These are phyloP conservation scores for Aspergillus unguis DNA, from an alignment of 2,329 filamentous ascomycete species.

Conservation along the genomic window DNA sequence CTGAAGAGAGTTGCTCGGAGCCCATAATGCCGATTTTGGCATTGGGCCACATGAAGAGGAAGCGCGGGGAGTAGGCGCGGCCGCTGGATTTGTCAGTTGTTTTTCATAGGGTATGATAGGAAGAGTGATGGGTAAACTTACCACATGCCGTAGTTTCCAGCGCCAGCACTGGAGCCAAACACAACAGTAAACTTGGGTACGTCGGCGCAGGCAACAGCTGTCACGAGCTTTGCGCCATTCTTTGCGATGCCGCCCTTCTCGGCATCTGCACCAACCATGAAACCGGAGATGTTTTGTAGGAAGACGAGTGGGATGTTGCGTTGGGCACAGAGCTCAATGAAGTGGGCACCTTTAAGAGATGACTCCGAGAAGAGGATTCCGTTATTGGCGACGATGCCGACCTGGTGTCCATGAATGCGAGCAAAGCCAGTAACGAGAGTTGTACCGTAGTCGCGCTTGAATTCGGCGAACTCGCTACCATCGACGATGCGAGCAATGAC, in stretches of 20 bases:
- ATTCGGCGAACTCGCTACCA: constrained; percentile 84
- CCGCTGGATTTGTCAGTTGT: constrained; percentile 52
- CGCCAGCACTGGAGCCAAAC: constrained; percentile 87
- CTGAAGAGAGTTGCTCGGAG: constrained; percentile 80
- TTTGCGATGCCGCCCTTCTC: constrained; percentile 96
- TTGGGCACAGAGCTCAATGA: constrained; percentile 90
- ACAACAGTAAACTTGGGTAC: constrained; percentile 98
- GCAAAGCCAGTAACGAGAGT: constrained; percentile 92
- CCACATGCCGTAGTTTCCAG: constrained; percentile 98
- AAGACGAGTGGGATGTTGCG: constrained; percentile 87
- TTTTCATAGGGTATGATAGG: background rate
- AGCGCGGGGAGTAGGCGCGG: constrained; percentile 82
- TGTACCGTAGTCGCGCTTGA: constrained; percentile 86
- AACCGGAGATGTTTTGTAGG: constrained; percentile 93
- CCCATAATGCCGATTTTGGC: constrained; percentile 97
- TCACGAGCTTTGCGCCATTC: constrained; percentile 95
- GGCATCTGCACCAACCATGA: constrained; percentile 94
- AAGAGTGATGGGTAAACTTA: constrained; percentile 35
- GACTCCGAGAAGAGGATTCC: constrained; percentile 90
- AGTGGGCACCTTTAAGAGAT: constrained; percentile 90
- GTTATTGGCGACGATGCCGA: constrained; percentile 94
- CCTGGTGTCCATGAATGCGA: constrained; percentile 80
- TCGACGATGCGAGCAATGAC: constrained; percentile 92
- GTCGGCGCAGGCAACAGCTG: constrained; percentile 86
- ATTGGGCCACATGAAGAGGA: constrained; percentile 97